A percentile compares a stretch with the other conserved stretches of the same genome.
phyloP scores from a whole-genome alignment of 805 yeast species.

The Wickerhamomyces hampshirensis region DNA sequence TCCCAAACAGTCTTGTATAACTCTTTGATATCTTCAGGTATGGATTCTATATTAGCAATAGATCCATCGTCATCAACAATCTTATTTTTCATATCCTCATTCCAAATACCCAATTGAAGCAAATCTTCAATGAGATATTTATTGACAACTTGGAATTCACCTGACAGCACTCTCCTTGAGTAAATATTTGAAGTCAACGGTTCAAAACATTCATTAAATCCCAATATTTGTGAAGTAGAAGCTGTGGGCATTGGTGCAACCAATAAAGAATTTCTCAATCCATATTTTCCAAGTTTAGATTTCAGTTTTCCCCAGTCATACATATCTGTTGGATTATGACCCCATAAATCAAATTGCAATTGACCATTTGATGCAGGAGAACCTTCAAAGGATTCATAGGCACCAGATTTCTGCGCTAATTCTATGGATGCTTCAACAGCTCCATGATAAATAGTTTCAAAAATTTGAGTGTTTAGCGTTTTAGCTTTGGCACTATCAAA shows the following conservation, averaged over 20 bases:
- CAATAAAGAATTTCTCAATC: conserved; percentile 81
- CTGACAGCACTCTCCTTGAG: conserved; percentile 85
- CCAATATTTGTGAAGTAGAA: conserved; percentile 93
- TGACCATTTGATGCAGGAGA: conserved; percentile 89
- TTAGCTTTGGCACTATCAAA: conserved; percentile 79
- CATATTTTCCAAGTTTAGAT: conserved; percentile 51
- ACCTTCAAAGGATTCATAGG: conserved; percentile 68
- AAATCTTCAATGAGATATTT: conserved; percentile 80
- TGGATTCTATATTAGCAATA: conserved; percentile 64
- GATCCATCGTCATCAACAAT: conserved; percentile 81
- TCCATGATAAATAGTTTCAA: conserved; percentile 94
- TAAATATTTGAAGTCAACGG: conserved; percentile 95
- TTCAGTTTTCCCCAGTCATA: conserved; percentile 86
- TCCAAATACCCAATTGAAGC: conserved; percentile 81
- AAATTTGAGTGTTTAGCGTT: conserved; percentile 69
- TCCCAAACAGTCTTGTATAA: conserved; percentile 83
- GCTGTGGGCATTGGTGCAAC: conserved; percentile 99
- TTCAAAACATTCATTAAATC: conserved; percentile 94
- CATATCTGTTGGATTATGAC: conserved; percentile 62
- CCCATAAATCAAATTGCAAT: conserved; percentile 87
- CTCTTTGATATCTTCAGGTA: conserved; percentile 71
- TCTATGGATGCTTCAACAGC: conserved; percentile 85
- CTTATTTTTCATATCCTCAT: conserved; percentile 67
- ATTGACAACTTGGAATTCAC: conserved; percentile 92
- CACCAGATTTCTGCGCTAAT: conserved; percentile 64